phyloP scores from a whole-genome alignment of 1,284 basidiomycete genomes.

The Irpex sp. region DNA sequence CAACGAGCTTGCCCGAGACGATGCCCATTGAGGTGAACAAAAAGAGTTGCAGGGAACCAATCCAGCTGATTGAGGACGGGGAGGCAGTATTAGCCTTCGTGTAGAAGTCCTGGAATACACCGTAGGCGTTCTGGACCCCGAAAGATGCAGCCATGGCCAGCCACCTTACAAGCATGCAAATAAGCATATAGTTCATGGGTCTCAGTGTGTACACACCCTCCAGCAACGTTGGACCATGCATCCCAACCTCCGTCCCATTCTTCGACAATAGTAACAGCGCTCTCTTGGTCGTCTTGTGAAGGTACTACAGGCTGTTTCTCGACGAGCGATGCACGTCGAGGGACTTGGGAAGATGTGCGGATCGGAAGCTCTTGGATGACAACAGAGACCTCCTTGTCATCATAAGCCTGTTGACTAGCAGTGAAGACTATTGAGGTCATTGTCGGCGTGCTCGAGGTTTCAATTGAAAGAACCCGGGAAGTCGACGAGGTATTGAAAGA shows the following conservation, averaged over 20 bases:
- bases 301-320: not conserved
- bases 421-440: not conserved
- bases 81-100: conserved; percentile 16
- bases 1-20: conserved; percentile 20
- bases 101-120: conserved; percentile 22
- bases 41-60: conserved; percentile 23
- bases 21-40: conserved; percentile 18
- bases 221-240: not conserved
- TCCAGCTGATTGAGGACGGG: conserved; percentile 25
- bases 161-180: not conserved
- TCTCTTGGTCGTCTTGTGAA: not conserved
- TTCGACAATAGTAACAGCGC: not conserved
- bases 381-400: not conserved
- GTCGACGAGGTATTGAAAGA: not conserved
- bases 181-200: not conserved
- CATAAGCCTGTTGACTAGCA: not conserved
- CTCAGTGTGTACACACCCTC: not conserved
- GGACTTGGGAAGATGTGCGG: not conserved
- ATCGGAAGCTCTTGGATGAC: not conserved
- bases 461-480: not conserved
- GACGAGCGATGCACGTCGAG: not conserved
- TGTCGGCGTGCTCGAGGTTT: not conserved
- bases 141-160: not conserved
- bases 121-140: conserved; percentile 12
- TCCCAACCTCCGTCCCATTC: not conserved